A percentile compares a stretch with the other conserved stretches of the same genome.
These are phyloP conservation scores for Brassica nigra DNA, from an alignment of 345 rosid genomes.

Conservation along the genomic window DNA sequence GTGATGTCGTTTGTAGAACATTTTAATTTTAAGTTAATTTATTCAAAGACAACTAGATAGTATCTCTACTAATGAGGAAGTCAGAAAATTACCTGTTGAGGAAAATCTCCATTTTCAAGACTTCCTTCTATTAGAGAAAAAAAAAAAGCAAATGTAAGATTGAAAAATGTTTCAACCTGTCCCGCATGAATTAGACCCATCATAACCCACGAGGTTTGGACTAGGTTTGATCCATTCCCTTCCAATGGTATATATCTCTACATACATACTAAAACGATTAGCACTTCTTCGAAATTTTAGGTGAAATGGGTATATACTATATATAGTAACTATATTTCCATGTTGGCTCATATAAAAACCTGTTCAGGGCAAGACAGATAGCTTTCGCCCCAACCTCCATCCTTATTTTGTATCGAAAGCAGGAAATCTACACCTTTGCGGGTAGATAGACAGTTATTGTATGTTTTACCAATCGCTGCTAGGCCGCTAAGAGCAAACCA, in stretches of 20 bases:
- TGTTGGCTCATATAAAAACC: too few relatives aligned
- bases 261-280: neutral
- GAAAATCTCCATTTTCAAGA: conserved; percentile 49
- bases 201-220: conserved; percentile 58
- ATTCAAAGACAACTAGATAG: too few relatives aligned
- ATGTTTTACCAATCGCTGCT: neutral
- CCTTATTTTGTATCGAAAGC: neutral
- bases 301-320: neutral
- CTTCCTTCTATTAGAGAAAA: neutral
- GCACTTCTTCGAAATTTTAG: neutral
- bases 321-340: too few relatives aligned
- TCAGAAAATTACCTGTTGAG: conserved; percentile 44
- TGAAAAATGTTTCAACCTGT: conserved; percentile 44
- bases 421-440: neutral
- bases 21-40: too few relatives aligned
- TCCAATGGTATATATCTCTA: conserved; percentile 40
- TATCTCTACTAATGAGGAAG: neutral
- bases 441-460: neutral
- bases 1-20: too few relatives aligned
- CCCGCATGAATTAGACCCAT: conserved; percentile 45
- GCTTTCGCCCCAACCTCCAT: too few relatives aligned
- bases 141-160: neutral
- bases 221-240: conserved; percentile 52
- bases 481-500: neutral
- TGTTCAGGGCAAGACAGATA: too few relatives aligned